Evolutionary conservation across 2,329 filamentous ascomycete genomes (phyloP).

Genomic region (Aureobasidium vineae): DNA sequence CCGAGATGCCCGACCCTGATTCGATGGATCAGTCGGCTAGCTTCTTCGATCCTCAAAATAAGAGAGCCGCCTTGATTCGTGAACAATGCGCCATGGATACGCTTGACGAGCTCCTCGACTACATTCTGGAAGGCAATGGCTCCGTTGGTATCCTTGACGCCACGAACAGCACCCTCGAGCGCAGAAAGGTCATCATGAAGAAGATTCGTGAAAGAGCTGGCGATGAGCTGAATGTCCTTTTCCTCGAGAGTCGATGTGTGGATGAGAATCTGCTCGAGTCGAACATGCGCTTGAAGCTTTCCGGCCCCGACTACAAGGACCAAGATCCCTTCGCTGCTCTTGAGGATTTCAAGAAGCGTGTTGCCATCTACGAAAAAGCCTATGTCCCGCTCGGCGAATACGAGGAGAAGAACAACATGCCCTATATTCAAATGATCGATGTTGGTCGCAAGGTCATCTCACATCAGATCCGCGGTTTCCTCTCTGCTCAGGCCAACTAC

Average conservation of each 20-base stretch:
- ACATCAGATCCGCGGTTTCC: constrained; percentile 85
- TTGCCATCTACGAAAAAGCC: constrained; percentile 88
- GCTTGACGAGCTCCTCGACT: constrained; percentile 86
- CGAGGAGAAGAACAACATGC: constrained; percentile 86
- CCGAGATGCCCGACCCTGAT: constrained; percentile 26
- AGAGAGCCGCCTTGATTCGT: constrained; percentile 74
- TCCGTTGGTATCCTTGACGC: constrained; percentile 95
- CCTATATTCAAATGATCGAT: constrained; percentile 97
- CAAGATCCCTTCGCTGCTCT: constrained; percentile 85
- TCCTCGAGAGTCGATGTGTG: constrained; percentile 91
- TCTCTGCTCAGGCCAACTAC: constrained; percentile 87
- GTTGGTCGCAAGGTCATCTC: constrained; percentile 92
- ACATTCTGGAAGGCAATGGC: constrained; percentile 76
- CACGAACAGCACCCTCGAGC: constrained; percentile 90
- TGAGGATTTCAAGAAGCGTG: constrained; percentile 87
- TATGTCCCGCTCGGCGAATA: constrained; percentile 89
- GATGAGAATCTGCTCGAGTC: constrained; percentile 82
- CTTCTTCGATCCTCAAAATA: constrained; percentile 92
- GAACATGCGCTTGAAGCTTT: constrained; percentile 96
- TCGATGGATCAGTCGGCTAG: constrained; percentile 55
- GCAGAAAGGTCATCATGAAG: constrained; percentile 73
- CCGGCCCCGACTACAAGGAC: constrained; percentile 91
- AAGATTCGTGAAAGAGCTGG: constrained; percentile 68
- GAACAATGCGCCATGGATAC: constrained; percentile 93
- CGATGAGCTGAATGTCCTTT: constrained; percentile 81